A percentile compares a stretch with the other conserved stretches of the same genome.
phyloP scores from a whole-genome alignment of 768 basidiomycete species.

The Pisolithus sp. region DNA sequence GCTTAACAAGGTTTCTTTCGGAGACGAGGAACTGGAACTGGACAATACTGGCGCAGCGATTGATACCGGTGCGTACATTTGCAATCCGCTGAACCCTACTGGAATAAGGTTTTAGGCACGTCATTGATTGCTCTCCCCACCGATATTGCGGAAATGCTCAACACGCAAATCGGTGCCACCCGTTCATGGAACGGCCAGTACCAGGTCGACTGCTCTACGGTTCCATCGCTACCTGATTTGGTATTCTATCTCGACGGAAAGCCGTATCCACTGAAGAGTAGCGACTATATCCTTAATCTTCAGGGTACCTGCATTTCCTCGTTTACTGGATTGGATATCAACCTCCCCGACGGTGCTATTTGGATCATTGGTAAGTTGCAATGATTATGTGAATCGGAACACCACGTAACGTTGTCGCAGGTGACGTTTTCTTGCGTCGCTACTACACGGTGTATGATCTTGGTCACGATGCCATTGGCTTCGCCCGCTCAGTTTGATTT shows the following conservation, averaged over 20 bases:
- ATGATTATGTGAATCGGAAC: background rate
- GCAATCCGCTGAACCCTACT: background rate
- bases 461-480: conserved; percentile 73
- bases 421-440: conserved; percentile 88
- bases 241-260: conserved; percentile 79
- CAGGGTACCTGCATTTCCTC: conserved; percentile 91
- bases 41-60: conserved; percentile 93
- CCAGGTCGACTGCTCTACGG: conserved; percentile 79
- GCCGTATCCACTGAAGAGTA: conserved; percentile 69
- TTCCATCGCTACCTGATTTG: conserved; percentile 79
- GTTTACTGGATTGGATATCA: conserved; percentile 90
- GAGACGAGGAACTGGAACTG: conserved; percentile 80
- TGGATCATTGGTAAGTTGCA: conserved; percentile 77
- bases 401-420: conserved; percentile 27
- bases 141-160: conserved; percentile 97
- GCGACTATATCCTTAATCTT: conserved; percentile 86
- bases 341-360: conserved; percentile 67
- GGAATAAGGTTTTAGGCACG: conserved; percentile 50
- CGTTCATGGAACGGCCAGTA: conserved; percentile 97
- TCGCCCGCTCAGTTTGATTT: conserved; percentile 48
- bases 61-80: conserved; percentile 58
- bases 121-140: conserved; percentile 90
- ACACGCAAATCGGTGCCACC: conserved; percentile 89
- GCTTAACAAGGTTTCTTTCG: conserved; percentile 80
- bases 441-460: conserved; percentile 90